These are phyloP conservation scores for Leersia perrieri DNA, from an alignment of 176 grass and related monocot genomes.

Conservation along the genomic window DNA sequence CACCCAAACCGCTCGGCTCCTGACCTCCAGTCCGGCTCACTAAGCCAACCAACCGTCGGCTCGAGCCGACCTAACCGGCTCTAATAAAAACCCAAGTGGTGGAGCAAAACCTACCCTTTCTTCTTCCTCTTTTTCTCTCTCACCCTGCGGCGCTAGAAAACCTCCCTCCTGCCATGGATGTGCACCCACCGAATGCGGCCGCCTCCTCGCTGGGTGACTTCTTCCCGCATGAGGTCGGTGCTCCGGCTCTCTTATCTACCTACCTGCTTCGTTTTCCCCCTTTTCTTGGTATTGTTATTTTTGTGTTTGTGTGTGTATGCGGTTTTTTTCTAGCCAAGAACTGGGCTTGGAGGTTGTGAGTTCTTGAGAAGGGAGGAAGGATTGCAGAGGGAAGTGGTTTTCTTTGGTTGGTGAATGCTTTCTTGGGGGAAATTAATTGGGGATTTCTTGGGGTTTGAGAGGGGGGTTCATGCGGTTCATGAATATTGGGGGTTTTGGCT, in stretches of 20 bases:
- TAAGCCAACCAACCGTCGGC: too few relatives aligned
- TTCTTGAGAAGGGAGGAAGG: not conserved
- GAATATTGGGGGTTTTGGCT: constrained; percentile 8
- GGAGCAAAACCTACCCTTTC: constrained; percentile 34
- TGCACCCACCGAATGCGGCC: constrained; percentile 36
- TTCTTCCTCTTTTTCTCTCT: not conserved
- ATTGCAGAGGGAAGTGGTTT: not conserved
- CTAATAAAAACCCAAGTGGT: not conserved
- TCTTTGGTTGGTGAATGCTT: not conserved
- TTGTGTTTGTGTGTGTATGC: not conserved
- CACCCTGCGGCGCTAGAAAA: not conserved
- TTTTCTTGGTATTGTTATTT: not conserved
- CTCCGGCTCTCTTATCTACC: too few relatives aligned
- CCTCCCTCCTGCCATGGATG: constrained; percentile 27
- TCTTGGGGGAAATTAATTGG: not conserved
- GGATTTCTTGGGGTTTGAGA: not conserved
- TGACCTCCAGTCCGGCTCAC: too few relatives aligned
- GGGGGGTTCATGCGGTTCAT: not conserved
- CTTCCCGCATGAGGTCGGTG: constrained; percentile 46
- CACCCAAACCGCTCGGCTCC: not conserved
- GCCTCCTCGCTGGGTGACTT: constrained; percentile 22
- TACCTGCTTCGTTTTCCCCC: not conserved
- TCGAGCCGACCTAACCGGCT: not conserved
- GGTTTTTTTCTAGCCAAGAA: not conserved
- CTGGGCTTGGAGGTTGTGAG: not conserved